phyloP scores from a whole-genome alignment of 306 rosid genomes.

The Oemleria cerasiformis region DNA sequence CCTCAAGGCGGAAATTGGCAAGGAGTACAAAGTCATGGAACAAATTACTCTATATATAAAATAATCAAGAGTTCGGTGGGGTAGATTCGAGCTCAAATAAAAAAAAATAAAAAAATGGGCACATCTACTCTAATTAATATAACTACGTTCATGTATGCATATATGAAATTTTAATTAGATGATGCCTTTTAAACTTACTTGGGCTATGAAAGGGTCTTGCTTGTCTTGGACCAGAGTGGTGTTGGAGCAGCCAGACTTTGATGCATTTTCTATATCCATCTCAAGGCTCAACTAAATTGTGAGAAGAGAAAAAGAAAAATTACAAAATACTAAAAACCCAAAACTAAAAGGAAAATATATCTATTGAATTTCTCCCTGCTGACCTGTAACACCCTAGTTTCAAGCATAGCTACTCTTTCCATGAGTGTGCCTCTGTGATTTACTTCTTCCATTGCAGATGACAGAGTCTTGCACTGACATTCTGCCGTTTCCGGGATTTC shows the following conservation, averaged over 20 bases:
- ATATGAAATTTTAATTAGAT: no score
- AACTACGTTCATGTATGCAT: no score
- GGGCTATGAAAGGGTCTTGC: slow-evolving; percentile 1
- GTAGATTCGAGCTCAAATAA: no score
- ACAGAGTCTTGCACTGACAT: slow-evolving; percentile 26
- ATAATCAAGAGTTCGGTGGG: no score
- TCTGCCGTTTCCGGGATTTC: slow-evolving; percentile 8
- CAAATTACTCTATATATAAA: no score
- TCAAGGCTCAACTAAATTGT: slow-evolving; percentile 27
- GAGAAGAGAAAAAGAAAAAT: not conserved
- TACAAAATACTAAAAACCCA: not conserved
- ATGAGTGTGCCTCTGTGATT: slow-evolving; percentile 37
- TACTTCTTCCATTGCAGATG: slow-evolving; percentile 41
- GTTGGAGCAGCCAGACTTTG: slow-evolving; percentile 30
- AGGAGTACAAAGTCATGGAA: no score
- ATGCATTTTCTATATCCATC: slow-evolving; percentile 31
- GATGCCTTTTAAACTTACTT: slow-evolving; percentile 1
- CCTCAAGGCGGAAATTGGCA: no score
- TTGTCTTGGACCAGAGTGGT: slow-evolving; percentile 4
- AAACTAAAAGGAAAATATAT: not conserved
- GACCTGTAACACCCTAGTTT: slow-evolving; percentile 39
- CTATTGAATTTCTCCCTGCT: not conserved
- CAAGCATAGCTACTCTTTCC: slow-evolving; percentile 37
- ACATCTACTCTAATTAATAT: no score
- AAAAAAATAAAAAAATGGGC: no score